Percentiles rank a stretch among this genome's conserved stretches.
Evolutionary conservation across 495 filamentous ascomycete genomes (phyloP).

Genomic region (Glonium stellatum): DNA sequence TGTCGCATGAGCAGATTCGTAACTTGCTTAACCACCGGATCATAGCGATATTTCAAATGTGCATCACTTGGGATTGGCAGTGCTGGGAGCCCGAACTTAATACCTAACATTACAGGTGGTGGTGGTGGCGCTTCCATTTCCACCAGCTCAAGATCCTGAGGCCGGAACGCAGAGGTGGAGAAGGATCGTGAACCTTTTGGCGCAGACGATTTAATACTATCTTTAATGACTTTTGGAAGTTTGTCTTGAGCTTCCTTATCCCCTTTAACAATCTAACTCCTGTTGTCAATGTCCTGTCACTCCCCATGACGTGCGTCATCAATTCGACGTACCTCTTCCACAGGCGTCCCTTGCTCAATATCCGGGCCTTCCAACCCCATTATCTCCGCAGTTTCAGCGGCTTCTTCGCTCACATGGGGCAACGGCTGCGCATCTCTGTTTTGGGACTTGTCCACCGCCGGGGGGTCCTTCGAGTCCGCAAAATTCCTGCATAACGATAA

Average conservation of each 20-base stretch:
- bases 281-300: neutral
- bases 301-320: neutral
- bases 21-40: constrained; percentile 73
- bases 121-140: constrained; percentile 30
- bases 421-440: constrained; percentile 14
- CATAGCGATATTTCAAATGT: constrained; percentile 70
- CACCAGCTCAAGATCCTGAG: constrained; percentile 17
- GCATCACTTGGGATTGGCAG: constrained; percentile 52
- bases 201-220: constrained; percentile 41
- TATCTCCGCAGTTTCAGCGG: constrained; percentile 21
- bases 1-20: constrained; percentile 85
- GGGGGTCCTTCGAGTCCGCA: constrained; percentile 12
- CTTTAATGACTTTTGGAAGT: constrained; percentile 61
- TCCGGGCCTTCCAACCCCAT: constrained; percentile 23
- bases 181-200: constrained; percentile 49
- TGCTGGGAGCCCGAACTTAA: constrained; percentile 70
- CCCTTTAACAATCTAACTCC: constrained; percentile 54
- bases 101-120: constrained; percentile 41
- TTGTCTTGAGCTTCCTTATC: constrained; percentile 57
- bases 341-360: constrained; percentile 27
- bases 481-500: constrained; percentile 9
- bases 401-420: constrained; percentile 24
- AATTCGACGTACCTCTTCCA: constrained; percentile 24
- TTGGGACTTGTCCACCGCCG: constrained; percentile 13
- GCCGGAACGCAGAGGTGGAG: constrained; percentile 43